A percentile compares a stretch with the other conserved stretches of the same genome.
phyloP scores from a whole-genome alignment of 73 alveolate species.

The Paramecium octaurelia region DNA sequence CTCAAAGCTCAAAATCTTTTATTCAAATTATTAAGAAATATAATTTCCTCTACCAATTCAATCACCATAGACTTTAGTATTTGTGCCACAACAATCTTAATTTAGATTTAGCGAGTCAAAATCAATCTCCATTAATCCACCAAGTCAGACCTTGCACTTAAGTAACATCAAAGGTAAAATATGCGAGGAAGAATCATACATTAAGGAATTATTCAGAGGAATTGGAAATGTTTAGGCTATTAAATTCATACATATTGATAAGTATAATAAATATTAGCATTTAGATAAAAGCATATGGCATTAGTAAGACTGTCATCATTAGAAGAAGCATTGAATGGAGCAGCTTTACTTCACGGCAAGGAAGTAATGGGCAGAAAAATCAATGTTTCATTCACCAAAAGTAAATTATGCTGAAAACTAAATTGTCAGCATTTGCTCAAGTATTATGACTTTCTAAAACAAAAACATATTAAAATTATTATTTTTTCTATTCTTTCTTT shows the following conservation, averaged over 20 bases:
- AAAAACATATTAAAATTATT: background rate
- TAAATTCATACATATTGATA: conserved; percentile 17
- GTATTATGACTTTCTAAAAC: background rate
- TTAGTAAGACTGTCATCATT: conserved; percentile 50
- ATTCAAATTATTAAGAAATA: conserved; percentile 50
- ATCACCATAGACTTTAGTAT: conserved; percentile 36
- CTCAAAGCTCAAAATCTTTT: conserved; percentile 31
- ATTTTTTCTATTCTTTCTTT: background rate
- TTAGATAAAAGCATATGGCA: conserved; percentile 53
- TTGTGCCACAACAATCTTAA: background rate
- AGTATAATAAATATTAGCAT: background rate
- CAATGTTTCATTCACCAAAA: conserved; percentile 55
- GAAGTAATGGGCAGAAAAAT: conserved; percentile 61
- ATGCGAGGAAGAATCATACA: conserved; percentile 23
- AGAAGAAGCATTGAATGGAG: conserved; percentile 65
- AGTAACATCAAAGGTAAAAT: conserved; percentile 25
- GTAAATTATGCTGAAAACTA: conserved; percentile 37
- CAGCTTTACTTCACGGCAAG: conserved; percentile 54
- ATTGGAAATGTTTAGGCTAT: conserved; percentile 32
- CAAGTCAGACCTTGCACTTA: conserved; percentile 37
- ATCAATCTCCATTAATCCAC: conserved; percentile 56
- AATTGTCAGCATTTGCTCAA: background rate
- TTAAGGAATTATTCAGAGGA: conserved; percentile 6
- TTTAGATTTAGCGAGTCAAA: conserved; percentile 42
- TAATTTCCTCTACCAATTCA: conserved; percentile 14